Evolutionary conservation across 257 asterid genomes (phyloP).

Genomic region (Solanum rostratum): DNA sequence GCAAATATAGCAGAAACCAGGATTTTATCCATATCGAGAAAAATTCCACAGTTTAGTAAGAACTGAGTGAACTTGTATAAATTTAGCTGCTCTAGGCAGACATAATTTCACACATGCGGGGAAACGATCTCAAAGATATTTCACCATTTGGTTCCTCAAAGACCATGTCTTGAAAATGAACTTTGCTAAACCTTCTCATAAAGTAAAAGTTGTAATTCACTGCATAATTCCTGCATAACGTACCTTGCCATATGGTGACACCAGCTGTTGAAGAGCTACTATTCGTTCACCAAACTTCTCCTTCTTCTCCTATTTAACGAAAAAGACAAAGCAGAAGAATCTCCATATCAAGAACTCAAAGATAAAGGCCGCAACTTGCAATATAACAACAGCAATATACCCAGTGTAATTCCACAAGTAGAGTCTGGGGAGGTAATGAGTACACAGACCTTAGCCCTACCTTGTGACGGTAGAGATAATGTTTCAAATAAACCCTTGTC

Average conservation of each 20-base stretch:
- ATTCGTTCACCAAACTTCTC: constrained; percentile 76
- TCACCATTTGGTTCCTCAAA: background rate
- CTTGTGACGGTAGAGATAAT: too few relatives aligned
- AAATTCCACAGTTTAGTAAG: background rate
- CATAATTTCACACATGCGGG: background rate
- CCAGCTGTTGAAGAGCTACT: constrained; percentile 85
- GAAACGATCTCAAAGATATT: background rate
- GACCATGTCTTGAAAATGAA: background rate
- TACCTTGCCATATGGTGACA: constrained; percentile 96
- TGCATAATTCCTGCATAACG: background rate
- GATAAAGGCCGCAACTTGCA: background rate
- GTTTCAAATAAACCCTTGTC: too few relatives aligned
- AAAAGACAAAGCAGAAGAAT: background rate
- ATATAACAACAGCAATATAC: too few relatives aligned
- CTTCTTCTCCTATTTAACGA: constrained; percentile 54
- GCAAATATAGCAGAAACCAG: background rate
- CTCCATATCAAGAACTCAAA: background rate
- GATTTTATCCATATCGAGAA: background rate
- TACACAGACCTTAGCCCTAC: too few relatives aligned
- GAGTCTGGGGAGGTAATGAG: too few relatives aligned
- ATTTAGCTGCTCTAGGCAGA: background rate
- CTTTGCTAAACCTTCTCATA: background rate
- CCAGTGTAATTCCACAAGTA: too few relatives aligned
- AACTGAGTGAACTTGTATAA: background rate
- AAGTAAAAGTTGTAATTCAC: background rate